Base-by-base conservation (phyloP, 148 eudicot genomes). In the Silene conica region DNA sequence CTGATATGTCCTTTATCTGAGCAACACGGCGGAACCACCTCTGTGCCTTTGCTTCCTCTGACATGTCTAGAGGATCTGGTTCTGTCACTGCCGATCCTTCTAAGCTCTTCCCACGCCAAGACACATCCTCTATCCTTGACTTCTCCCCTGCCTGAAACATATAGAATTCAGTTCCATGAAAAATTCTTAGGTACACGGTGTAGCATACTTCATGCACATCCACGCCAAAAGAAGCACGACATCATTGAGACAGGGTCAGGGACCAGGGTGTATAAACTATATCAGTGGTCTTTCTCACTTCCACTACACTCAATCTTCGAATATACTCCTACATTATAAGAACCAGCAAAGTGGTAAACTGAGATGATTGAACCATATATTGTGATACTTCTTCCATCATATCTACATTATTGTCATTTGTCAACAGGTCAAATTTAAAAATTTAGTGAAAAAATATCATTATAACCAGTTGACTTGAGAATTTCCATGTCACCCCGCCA, bases 21-120 rank as follows among this genome's bases (percentile, higher is more conserved):
- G 98, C 93, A 60, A 90, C 97, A 54, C 98, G 88, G 58, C 82
- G 73, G 80, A 92, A 95, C 93, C 93, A 95, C 72, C 98, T 86
- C 66, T 92, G 93, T 6, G 96, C 87, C 81, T 92, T 95, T 16
- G 98, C 98, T 81, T 95, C 98, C 84, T 95, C 98, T 0, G 98
- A 95, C 98, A 95, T 95, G 86, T 95, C 98, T 67, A 95, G 79
- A 19, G 90, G 98, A 71, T 92, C 93, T 0, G 84, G 73, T 80
- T 95, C 97, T 81, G 77, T 89, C 46, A 95, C 98, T 1, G 90
- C 92, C 9, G 98, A 95, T 16, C 98, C 98, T 79, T 95, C 98
- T 84, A 95, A 86, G 83, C 97, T 95, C 82, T 74, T 84, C 28
- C 95, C 96, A 16, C 72, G 78, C 89, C 90, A 87, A 20, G 81